Evolutionary conservation across 805 yeast species (phyloP).

Genomic region (Nakazawaea ishiwadae): DNA sequence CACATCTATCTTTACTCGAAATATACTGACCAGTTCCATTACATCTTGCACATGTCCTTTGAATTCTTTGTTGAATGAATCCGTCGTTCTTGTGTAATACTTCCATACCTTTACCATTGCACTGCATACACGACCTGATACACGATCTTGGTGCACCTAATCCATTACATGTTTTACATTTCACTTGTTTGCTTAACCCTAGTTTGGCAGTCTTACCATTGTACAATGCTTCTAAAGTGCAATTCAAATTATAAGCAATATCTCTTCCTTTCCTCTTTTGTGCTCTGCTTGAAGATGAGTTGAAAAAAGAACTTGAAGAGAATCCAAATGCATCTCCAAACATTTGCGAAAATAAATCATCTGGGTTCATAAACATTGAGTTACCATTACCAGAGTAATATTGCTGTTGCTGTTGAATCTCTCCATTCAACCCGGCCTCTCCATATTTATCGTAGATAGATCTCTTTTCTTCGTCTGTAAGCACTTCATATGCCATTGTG

Average conservation of each 20-base stretch:
- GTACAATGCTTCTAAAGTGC: conserved; percentile 52
- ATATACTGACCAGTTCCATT: conserved; percentile 35
- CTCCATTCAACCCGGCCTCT: conserved; percentile 35
- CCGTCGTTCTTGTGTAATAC: conserved; percentile 39
- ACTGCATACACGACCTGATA: conserved; percentile 27
- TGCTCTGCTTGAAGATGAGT: neutral
- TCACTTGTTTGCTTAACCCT: conserved; percentile 44
- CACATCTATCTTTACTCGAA: conserved; percentile 30
- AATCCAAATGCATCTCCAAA: conserved; percentile 20
- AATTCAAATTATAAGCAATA: conserved; percentile 50
- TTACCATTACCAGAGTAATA: neutral
- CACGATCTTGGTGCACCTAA: conserved; percentile 36
- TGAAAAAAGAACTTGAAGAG: neutral
- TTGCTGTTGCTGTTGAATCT: conserved; percentile 1
- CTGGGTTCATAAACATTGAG: conserved; percentile 17
- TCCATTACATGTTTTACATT: conserved; percentile 49
- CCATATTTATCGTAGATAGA: conserved; percentile 51
- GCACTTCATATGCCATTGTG: conserved; percentile 61
- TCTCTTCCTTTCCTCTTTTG: conserved; percentile 39
- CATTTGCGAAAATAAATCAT: conserved; percentile 25
- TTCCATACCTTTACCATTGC: conserved; percentile 39
- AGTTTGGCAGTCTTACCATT: conserved; percentile 53
- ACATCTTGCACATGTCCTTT: conserved; percentile 41
- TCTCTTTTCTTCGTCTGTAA: conserved; percentile 43
- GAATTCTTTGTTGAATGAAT: conserved; percentile 35